Evolutionary conservation across 192 early-diverging fungal species (phyloP).

Genomic region (Dissophora globulifera): DNA sequence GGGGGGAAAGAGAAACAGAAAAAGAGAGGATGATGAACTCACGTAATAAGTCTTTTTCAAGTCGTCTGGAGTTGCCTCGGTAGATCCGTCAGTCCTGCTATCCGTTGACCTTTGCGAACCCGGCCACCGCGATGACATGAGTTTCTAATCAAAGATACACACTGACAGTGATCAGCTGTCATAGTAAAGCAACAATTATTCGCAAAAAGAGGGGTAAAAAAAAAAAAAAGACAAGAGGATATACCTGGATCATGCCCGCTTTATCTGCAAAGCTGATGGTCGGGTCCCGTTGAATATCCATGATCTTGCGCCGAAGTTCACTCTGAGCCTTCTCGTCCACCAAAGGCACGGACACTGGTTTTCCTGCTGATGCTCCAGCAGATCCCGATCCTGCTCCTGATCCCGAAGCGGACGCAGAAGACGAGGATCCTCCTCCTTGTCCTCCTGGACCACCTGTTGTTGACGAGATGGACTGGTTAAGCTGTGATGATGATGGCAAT

Average conservation of each 20-base stretch:
- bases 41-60: constrained; percentile 60
- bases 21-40: neutral
- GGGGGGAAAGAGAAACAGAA: no score
- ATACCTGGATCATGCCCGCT: constrained; percentile 77
- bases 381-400: neutral
- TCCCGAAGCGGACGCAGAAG: neutral
- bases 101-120: constrained; percentile 7
- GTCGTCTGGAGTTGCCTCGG: constrained; percentile 60
- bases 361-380: neutral
- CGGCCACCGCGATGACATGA: constrained; percentile 46
- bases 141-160: constrained; percentile 24
- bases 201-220: neutral
- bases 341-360: constrained; percentile 14
- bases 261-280: constrained; percentile 67
- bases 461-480: neutral
- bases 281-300: constrained; percentile 69
- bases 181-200: neutral
- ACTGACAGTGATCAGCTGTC: neutral
- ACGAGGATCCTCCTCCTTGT: no score
- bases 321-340: constrained; percentile 52
- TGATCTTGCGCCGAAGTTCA: constrained; percentile 71
- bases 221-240: neutral
- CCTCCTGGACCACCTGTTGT: no score
- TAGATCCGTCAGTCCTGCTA: constrained; percentile 8
- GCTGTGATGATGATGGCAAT: neutral